phyloP scores from a whole-genome alignment of 2,329 filamentous ascomycete species.

The Microsporum canis region DNA sequence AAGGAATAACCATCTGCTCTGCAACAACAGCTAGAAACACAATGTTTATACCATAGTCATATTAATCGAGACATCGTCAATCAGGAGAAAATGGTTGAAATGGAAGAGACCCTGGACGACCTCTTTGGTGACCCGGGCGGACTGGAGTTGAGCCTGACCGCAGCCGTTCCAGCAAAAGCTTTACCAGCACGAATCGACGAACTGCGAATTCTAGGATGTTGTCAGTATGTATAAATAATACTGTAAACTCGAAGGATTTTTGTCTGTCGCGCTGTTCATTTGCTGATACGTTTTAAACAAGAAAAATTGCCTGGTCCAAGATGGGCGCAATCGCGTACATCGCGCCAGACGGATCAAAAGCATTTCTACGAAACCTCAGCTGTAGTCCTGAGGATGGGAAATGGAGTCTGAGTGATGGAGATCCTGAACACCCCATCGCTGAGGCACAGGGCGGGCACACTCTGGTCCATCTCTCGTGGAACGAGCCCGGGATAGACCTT shows the following conservation, averaged over 20 bases:
- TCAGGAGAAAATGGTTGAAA: slow-evolving; percentile 23
- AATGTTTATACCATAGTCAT: neutral
- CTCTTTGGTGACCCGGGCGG: slow-evolving; percentile 58
- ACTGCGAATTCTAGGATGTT: slow-evolving; percentile 62
- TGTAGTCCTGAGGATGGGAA: slow-evolving; percentile 56
- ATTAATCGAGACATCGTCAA: neutral
- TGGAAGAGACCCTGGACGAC: slow-evolving; percentile 53
- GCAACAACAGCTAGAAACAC: neutral
- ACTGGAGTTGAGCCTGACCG: slow-evolving; percentile 47
- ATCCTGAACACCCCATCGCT: slow-evolving; percentile 49
- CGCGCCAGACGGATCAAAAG: slow-evolving; percentile 54
- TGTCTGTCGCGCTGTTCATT: neutral
- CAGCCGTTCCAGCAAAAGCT: slow-evolving; percentile 49
- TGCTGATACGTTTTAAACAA: slow-evolving; percentile 27
- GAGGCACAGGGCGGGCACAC: slow-evolving; percentile 52
- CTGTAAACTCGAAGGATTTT: neutral
- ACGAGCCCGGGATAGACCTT: slow-evolving; percentile 63
- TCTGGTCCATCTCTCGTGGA: slow-evolving; percentile 75
- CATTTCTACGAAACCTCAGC: slow-evolving; percentile 63
- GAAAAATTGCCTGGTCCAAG: slow-evolving; percentile 78
- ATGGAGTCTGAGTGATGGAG: slow-evolving; percentile 69
- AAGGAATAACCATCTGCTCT: neutral
- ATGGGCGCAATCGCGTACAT: slow-evolving; percentile 77
- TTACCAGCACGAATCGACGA: slow-evolving; percentile 66
- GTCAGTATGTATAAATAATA: slow-evolving; percentile 52